phyloP scores from a whole-genome alignment of 2,329 filamentous ascomycete species.

The Hypoxylon sp. region DNA sequence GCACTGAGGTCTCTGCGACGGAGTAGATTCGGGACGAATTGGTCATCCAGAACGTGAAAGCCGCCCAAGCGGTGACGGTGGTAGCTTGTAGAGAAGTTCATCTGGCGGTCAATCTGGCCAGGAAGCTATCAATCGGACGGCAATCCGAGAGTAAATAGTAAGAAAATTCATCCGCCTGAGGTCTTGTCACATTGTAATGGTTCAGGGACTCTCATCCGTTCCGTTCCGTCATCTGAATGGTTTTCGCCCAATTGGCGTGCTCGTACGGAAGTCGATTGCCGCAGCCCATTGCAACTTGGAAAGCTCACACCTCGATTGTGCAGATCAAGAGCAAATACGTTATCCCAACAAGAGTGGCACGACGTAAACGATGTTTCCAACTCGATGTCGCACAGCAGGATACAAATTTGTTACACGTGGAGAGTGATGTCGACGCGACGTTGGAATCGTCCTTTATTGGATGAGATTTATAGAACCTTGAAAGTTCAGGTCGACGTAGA shows the following conservation, averaged over 20 bases:
- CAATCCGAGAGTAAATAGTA: neutral
- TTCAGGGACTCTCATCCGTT: neutral
- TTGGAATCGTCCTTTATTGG: conserved; percentile 6
- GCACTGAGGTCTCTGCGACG: neutral
- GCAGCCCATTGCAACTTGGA: neutral
- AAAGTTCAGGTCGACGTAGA: too few relatives aligned
- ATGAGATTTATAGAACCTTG: too few relatives aligned
- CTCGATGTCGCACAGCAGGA: neutral
- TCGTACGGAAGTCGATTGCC: neutral
- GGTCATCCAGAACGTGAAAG: neutral
- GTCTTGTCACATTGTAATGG: neutral
- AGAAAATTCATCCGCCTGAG: neutral
- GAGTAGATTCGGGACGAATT: neutral
- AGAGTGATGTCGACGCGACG: neutral
- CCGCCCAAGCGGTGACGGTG: neutral
- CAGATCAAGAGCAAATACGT: neutral
- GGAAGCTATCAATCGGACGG: neutral
- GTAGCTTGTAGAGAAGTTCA: neutral
- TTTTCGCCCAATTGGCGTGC: neutral
- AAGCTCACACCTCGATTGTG: neutral
- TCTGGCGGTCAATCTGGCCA: neutral
- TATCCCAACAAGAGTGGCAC: neutral
- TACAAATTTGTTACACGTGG: neutral
- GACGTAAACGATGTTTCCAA: neutral
- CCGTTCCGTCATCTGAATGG: neutral